Evolutionary conservation across 345 rosid genomes (phyloP).

Genomic region (Heritiera littoralis): DNA sequence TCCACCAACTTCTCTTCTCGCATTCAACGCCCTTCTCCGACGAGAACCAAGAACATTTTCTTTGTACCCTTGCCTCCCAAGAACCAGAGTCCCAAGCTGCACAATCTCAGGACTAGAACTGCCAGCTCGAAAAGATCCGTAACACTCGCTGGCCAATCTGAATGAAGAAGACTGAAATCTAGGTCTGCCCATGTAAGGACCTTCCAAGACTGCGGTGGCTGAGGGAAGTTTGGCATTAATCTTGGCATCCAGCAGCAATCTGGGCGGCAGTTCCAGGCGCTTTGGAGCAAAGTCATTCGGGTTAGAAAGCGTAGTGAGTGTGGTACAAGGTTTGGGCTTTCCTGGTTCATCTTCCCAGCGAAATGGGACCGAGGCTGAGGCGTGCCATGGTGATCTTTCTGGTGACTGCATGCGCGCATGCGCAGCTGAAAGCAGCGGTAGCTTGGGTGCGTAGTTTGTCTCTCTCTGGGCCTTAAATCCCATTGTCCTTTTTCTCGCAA

Average conservation of each 20-base stretch:
- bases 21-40: conserved; percentile 37
- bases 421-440: conserved; percentile 41
- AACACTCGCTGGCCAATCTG: conserved; percentile 35
- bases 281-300: conserved; percentile 37
- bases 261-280: conserved; percentile 68
- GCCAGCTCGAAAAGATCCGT: conserved; percentile 40
- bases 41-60: conserved; percentile 50
- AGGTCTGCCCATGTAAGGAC: conserved; percentile 35
- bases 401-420: conserved; percentile 51
- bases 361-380: conserved; percentile 76
- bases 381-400: conserved; percentile 56
- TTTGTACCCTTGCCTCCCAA: conserved; percentile 31
- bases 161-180: conserved; percentile 39
- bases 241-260: conserved; percentile 47
- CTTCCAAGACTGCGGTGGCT: conserved; percentile 48
- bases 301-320: conserved; percentile 19
- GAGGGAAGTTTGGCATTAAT: conserved; percentile 40
- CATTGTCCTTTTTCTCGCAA: conserved; percentile 17
- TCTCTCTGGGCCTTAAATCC: conserved; percentile 36
- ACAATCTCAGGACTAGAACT: conserved; percentile 33
- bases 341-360: conserved; percentile 94
- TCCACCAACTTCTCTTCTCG: conserved; percentile 49
- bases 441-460: conserved; percentile 32
- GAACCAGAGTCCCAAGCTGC: conserved; percentile 22
- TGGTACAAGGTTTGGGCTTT: conserved; percentile 61